These are phyloP conservation scores for Fagopyrum homotropicum DNA, from an alignment of 148 eudicot species.

Conservation along the genomic window DNA sequence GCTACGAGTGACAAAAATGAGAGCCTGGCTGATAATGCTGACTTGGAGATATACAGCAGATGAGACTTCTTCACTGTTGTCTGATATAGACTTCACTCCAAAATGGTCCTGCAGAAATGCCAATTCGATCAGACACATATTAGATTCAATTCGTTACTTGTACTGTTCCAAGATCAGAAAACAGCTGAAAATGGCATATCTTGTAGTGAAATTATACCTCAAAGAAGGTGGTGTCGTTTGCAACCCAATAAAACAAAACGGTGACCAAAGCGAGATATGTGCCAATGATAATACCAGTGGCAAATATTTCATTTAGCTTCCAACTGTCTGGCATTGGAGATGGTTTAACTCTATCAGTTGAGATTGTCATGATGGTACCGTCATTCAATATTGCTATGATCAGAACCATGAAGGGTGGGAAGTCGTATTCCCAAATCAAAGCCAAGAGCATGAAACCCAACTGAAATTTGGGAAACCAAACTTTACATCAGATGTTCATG, in stretches of 20 bases:
- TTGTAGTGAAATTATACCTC: constrained; percentile 32
- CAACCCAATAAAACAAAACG: constrained; percentile 70
- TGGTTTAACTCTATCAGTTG: constrained; percentile 61
- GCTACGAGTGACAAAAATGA: constrained; percentile 76
- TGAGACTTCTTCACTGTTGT: constrained; percentile 43
- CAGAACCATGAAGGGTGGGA: constrained; percentile 80
- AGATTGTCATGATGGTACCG: constrained; percentile 75
- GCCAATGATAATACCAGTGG: constrained; percentile 58
- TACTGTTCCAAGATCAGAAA: neutral
- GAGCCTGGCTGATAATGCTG: constrained; percentile 79
- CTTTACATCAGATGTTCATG: neutral
- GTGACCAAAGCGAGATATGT: constrained; percentile 67
- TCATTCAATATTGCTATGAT: constrained; percentile 63
- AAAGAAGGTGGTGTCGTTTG: constrained; percentile 42
- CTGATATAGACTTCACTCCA: constrained; percentile 45
- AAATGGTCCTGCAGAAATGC: constrained; percentile 33
- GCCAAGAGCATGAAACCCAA: constrained; percentile 68
- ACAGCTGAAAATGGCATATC: neutral
- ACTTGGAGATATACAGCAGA: constrained; percentile 78
- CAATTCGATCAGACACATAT: neutral
- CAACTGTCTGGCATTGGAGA: constrained; percentile 69
- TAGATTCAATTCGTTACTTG: neutral
- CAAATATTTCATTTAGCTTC: constrained; percentile 73
- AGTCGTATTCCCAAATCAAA: constrained; percentile 69
- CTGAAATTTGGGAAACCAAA: constrained; percentile 24